Conservation (phyloP, 2,329 filamentous ascomycete genomes). For the Cordyceps javanica region DNA sequence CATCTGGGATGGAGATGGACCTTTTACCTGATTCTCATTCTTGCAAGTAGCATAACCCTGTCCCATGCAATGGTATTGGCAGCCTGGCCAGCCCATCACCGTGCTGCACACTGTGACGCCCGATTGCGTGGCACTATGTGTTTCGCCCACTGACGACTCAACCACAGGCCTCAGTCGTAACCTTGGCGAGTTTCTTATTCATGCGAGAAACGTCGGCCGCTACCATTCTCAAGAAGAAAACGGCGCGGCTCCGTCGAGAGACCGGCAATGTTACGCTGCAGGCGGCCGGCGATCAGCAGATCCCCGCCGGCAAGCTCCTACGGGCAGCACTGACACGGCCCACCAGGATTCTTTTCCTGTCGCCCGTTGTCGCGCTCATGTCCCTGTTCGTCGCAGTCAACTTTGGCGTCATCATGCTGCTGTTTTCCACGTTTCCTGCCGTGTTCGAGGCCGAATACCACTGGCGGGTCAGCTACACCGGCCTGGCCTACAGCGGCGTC, state of each 20-base stretch:
- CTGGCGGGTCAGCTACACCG: not conserved
- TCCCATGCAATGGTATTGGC: no score
- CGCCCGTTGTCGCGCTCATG: conserved; percentile 47
- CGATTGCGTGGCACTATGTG: no score
- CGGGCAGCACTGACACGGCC: conserved; percentile 28
- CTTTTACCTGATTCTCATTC: conserved; percentile 43
- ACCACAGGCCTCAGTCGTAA: no score
- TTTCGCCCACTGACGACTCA: no score
- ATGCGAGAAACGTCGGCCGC: not conserved
- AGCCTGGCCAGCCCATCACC: not conserved
- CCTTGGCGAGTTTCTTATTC: not conserved
- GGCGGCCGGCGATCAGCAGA: not conserved
- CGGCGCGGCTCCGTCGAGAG: not conserved
- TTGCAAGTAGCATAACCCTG: conserved; percentile 12
- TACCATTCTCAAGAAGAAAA: not conserved
- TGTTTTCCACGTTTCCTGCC: not conserved
- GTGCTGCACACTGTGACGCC: no score
- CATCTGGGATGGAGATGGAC: conserved; percentile 45
- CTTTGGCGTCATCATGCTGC: not conserved
- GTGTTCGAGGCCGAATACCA: not conserved
- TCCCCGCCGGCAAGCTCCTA: not conserved
- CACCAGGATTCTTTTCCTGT: conserved; percentile 44
- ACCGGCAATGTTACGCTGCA: not conserved
- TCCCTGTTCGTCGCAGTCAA: conserved; percentile 21
- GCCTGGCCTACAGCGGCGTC: not conserved